phyloP scores from a whole-genome alignment of 1,284 basidiomycete genomes.

The Flammula alnicola region DNA sequence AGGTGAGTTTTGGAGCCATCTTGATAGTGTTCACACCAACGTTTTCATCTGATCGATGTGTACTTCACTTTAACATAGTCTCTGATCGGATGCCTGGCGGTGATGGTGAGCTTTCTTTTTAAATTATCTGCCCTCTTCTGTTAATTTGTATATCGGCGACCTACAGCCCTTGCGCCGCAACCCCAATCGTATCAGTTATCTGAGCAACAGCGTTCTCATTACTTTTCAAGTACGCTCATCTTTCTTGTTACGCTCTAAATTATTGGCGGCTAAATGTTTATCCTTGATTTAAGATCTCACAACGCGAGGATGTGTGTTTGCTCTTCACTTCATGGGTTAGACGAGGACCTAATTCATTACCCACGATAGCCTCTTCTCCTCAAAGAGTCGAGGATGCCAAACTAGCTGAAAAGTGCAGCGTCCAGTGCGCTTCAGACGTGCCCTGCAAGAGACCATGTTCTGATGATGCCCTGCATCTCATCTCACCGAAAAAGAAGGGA shows the following conservation, averaged over 20 bases:
- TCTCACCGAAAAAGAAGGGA: slow-evolving; percentile 34
- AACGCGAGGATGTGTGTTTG: slow-evolving; percentile 1
- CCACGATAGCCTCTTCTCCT: slow-evolving; percentile 8
- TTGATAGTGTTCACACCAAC: background rate
- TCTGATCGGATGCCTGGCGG: slow-evolving; percentile 6
- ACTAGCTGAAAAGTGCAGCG: background rate
- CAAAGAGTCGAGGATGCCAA: slow-evolving; percentile 2
- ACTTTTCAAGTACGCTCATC: slow-evolving; percentile 11
- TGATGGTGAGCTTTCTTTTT: slow-evolving; percentile 3
- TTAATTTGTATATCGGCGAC: slow-evolving; percentile 1
- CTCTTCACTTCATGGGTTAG: background rate
- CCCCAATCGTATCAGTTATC: slow-evolving; percentile 4
- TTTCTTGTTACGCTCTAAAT: background rate
- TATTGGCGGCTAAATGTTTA: background rate
- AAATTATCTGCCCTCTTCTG: background rate
- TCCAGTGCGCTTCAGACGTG: slow-evolving; percentile 10
- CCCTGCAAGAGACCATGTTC: slow-evolving; percentile 23
- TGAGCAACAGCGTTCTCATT: slow-evolving; percentile 11
- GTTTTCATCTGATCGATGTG: background rate
- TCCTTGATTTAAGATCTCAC: slow-evolving; percentile 3
- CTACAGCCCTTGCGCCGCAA: slow-evolving; percentile 4
- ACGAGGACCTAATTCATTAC: background rate
- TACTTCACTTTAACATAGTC: slow-evolving; percentile 2
- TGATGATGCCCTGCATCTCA: slow-evolving; percentile 10
- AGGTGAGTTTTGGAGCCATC: slow-evolving; percentile 16